These are phyloP conservation scores for Vitis hybrid DNA, from an alignment of 177 flowering plant species.

Conservation along the genomic window DNA sequence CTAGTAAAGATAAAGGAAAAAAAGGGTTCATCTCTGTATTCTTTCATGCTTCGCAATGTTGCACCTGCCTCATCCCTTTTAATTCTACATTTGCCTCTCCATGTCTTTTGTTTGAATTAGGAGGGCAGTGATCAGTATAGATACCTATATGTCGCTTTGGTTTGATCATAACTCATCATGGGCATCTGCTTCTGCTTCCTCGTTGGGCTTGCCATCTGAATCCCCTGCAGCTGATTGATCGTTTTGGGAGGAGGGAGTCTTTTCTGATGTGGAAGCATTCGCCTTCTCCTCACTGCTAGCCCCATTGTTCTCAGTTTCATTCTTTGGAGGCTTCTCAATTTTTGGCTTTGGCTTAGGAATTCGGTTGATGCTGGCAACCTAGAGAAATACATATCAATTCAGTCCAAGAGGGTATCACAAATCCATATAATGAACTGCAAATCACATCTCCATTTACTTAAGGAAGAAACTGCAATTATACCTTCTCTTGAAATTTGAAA, in stretches of 20 bases:
- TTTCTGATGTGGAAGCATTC: slow-evolving; percentile 26
- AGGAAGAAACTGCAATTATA: slow-evolving; percentile 19
- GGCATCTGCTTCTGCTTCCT: too few relatives aligned
- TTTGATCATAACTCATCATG: too few relatives aligned
- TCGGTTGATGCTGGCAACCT: slow-evolving; percentile 69
- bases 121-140: too few relatives aligned
- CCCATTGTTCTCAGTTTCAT: slow-evolving; percentile 39
- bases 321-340: slow-evolving; percentile 65
- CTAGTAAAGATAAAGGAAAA: too few relatives aligned
- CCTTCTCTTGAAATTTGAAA: slow-evolving; percentile 71
- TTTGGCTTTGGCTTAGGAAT: slow-evolving; percentile 98
- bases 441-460: background rate
- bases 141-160: too few relatives aligned
- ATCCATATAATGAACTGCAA: background rate
- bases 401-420: background rate
- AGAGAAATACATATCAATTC: slow-evolving; percentile 1
- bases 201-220: too few relatives aligned
- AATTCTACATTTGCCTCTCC: too few relatives aligned
- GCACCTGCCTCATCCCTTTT: too few relatives aligned
- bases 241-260: slow-evolving; percentile 2
- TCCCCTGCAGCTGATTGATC: too few relatives aligned
- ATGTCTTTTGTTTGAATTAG: too few relatives aligned
- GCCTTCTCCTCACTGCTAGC: slow-evolving; percentile 22
- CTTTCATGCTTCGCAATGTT: too few relatives aligned
- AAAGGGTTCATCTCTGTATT: too few relatives aligned